Conservation (phyloP, 1,284 basidiomycete genomes). For the Gymnopus androsaceus region DNA sequence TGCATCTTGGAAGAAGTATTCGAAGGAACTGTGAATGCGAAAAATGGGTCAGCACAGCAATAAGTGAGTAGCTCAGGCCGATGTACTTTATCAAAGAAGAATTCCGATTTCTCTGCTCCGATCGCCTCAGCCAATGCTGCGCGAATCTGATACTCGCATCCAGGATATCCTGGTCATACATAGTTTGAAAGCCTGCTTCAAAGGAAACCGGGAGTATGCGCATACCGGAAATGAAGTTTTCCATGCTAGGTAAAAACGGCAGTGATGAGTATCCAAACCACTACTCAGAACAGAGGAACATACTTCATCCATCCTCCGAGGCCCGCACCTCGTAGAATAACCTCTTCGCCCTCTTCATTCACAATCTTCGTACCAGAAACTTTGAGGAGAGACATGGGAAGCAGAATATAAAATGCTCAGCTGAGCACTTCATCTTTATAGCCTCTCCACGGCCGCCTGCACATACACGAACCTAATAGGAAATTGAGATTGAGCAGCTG, state of each 20-base stretch:
- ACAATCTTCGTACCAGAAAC: constrained; percentile 60
- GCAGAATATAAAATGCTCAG: not conserved
- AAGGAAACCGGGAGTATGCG: not conserved
- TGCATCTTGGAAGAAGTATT: constrained; percentile 72
- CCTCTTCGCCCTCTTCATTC: constrained; percentile 53
- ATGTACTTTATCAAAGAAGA: constrained; percentile 75
- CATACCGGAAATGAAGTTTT: constrained; percentile 61
- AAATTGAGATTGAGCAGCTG: not conserved
- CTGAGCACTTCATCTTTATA: not conserved
- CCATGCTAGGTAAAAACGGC: constrained; percentile 43
- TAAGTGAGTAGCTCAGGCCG: not conserved
- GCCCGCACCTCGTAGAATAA: constrained; percentile 67
- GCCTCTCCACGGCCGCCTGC: not conserved
- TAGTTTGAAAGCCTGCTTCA: not conserved
- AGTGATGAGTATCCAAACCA: not conserved
- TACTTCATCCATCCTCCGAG: constrained; percentile 74
- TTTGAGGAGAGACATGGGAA: constrained; percentile 49
- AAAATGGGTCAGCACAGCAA: not conserved
- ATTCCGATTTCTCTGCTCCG: constrained; percentile 67
- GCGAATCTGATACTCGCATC: constrained; percentile 67
- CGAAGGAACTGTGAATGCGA: constrained; percentile 71
- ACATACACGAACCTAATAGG: not conserved
- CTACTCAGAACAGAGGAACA: constrained; percentile 21
- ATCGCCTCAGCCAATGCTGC: constrained; percentile 65
- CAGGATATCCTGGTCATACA: constrained; percentile 47